Conservation (phyloP, 176 grass and related monocot genomes). For the Carex parvula region DNA sequence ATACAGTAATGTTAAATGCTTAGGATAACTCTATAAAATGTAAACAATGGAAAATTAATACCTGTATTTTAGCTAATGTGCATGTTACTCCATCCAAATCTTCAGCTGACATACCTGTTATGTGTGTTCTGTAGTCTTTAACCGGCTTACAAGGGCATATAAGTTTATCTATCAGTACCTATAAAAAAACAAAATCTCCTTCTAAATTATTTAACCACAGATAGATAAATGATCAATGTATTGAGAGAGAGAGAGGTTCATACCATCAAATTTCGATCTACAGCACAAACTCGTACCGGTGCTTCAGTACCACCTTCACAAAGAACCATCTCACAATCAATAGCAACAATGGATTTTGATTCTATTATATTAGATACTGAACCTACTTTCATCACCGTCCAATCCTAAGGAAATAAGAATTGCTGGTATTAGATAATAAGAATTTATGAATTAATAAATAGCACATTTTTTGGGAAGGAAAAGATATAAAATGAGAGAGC, state of each 20-base stretch:
- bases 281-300: constrained; percentile 64
- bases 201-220: neutral
- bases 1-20: neutral
- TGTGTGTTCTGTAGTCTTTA: constrained; percentile 73
- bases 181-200: neutral
- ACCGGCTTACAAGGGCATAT: constrained; percentile 62
- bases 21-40: neutral
- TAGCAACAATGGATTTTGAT: constrained; percentile 46
- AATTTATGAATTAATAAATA: neutral
- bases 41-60: constrained; percentile 14
- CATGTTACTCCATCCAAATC: constrained; percentile 71
- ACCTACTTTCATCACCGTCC: constrained; percentile 53
- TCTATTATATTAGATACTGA: constrained; percentile 42
- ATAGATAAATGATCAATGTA: neutral
- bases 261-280: constrained; percentile 72
- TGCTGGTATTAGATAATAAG: neutral
- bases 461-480: neutral
- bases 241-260: neutral
- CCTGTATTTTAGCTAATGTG: constrained; percentile 73
- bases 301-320: constrained; percentile 79
- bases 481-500: constrained; percentile 10
- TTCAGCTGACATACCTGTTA: constrained; percentile 71
- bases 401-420: constrained; percentile 45
- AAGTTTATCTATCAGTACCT: constrained; percentile 69
- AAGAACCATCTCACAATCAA: constrained; percentile 99